Evolutionary conservation across 2,329 filamentous ascomycete species (phyloP), one percentile per base, ranked within the genome.

Genomic region (Fusarium sp.): DNA sequence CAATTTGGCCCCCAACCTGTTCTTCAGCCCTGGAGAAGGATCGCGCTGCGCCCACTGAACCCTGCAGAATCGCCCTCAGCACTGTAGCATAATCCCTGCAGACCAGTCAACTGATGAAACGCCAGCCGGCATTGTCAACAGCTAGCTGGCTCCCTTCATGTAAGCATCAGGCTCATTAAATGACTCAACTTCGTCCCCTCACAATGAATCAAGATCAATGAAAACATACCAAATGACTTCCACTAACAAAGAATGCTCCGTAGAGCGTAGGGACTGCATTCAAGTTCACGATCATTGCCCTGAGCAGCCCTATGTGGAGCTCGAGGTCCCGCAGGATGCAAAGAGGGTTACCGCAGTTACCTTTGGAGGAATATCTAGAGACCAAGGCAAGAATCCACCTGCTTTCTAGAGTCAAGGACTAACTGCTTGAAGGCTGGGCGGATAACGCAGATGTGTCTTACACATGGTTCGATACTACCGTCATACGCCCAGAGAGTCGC

Each of bases 401-500:
- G 4, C 10, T 2, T 4, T 4, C 6, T 4, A n/a, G 13, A 10
- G 7, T 2, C 2, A 34, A 10, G 9, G 1, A 13, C 12, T 41
- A 0, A 16, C 14, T 1, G 1, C 3, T 11, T 2, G 1, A 4
- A 71, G 69, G 69, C 2, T 71, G 69, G 69, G 65, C 69, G 5
- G 67, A 69, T 6, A 51, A 25, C 14, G 44, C 61, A 9, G 59
- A 63, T 5, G 43, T 63, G 0, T 72, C 69, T 0, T 72, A 30
- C 16, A 72, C 69, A 1, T 72, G 69, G 69, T 72, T 71, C 6
- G 69, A 72, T 6, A 66, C 69, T 0, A 58, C 57, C 7, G 69
- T 67, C 7, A 60, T 63, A 1, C 65, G 69, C 0, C 62, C 69
- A 0, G 65, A 72, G 25, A 65, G 69, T 7, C 65, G 69, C 2